Evolutionary conservation across 148 eudicot species (phyloP), one percentile per base, ranked within the genome.

Genomic region (Vaccinium corymbosum): DNA sequence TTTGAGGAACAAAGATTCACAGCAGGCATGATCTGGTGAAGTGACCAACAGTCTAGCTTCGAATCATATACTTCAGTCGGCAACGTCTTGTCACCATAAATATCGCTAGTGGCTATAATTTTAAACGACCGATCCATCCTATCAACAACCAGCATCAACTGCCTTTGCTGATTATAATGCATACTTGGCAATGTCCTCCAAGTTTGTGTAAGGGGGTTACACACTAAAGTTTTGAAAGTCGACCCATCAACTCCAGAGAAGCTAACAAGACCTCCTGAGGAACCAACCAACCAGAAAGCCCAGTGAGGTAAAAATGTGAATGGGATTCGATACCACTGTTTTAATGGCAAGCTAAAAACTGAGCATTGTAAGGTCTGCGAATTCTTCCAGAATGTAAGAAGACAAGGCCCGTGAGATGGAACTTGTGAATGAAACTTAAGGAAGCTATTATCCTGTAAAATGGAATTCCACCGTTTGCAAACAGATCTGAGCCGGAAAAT

Each of bases 281-380:
- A 96, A 86, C 99, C 99, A 20, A 96, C 98, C 85, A 96, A 83
- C 99, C 98, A 94, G 80, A 89, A 92, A 0, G 99, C 99, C 99
- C 98, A 97, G 17, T 87, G 89, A 0, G 99, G 99, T 90, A 97
- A 86, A 84, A 94, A 94, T 0, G 90, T 89, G 81, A 94, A 93
- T 0, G 99, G 99, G 73, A 94, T 93, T 85, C 97, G 89, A 84
- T 93, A 97, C 98, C 99, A 93, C 46, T 95, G 93, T 84, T 97
- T 94, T 81, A 97, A 83, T 2, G 99, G 99, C 78, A 97, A 90
- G 86, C 99, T 97, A 86, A 93, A 94, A 8, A 97, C 97, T 0
- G 98, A 97, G 78, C 98, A 97, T 52, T 97, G 99, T 19, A 94
- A 93, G 59, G 91, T 93, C 81, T 92, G 97, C 7, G 96, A 85